Base-by-base conservation (phyloP, 805 yeast species). In the Tetrapisispora pingtungensis region DNA sequence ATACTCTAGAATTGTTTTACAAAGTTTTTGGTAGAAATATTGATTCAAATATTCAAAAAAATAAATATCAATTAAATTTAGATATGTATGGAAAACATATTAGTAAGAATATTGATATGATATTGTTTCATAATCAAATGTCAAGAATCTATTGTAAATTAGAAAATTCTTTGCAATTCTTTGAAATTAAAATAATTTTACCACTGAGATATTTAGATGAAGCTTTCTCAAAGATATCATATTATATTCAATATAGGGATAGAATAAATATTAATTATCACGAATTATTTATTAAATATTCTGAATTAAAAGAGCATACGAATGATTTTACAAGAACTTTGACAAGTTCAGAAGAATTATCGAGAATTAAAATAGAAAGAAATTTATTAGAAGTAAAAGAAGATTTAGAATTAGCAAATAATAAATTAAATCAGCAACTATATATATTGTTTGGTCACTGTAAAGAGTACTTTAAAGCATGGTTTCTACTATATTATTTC, bases 401-500 rank as follows among this genome's bases (percentile, higher is more conserved):
- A 20, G 48, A 46, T 24, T 53, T 46, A 40, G 52, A 54, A 17
- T 40, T 50, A 10, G 45, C 53, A 14, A 56, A 52, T 30, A 37
- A 50, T 3, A 43, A 50, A 34, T 39, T 54, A 19, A 48, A 48
- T 32, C 39, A 42, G 14, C 49, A 54, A 33, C 36, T 55, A 24
- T 42, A 33, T 10, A 34, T 41, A 10, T 51, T 55, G 28, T 31
- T 45, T 19, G 34, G 41, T 12, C 36, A 50, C 13, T 35, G 50
- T n/a, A 26, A 37, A 3, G 26, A 35, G 1, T 46, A 55, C 27
- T 40, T 57, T 34, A 33, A 42, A 19, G 43, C 46, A 27, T 57
- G 61, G 61, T 52, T 51, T 20, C 41, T 42, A 19, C 40, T 46
- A 32, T 55, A 49, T 47, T 53, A 51, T 28, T 51, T 43, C 42